Percentiles rank a stretch among this genome's conserved stretches.
phyloP scores from a whole-genome alignment of 1,284 basidiomycete species.

The Ustilago nuda region DNA sequence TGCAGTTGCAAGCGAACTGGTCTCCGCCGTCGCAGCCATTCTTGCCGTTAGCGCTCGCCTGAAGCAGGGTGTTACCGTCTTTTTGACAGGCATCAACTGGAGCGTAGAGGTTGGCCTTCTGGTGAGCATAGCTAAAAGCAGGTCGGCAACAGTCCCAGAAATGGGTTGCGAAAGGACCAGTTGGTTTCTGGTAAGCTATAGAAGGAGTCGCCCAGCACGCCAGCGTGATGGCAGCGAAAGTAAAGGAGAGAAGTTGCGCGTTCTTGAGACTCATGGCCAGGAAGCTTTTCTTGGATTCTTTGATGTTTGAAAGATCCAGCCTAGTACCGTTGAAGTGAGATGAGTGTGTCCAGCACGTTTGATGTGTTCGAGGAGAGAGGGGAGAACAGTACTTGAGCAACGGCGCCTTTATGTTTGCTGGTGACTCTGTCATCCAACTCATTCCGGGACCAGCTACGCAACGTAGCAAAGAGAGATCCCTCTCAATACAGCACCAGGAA shows the following conservation, averaged over 20 bases:
- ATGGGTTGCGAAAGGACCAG: conserved; percentile 28
- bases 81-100: conserved; percentile 33
- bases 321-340: not conserved
- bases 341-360: not conserved
- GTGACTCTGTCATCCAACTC: not conserved
- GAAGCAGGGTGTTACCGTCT: conserved; percentile 33
- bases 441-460: not conserved
- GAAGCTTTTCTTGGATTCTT: not conserved
- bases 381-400: not conserved
- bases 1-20: conserved; percentile 31
- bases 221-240: conserved; percentile 19
- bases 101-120: conserved; percentile 1
- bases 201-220: conserved; percentile 9
- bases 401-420: not conserved
- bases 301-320: not conserved
- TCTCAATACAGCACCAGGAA: not conserved
- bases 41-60: not conserved
- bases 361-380: not conserved
- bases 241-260: not conserved
- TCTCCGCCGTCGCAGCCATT: conserved; percentile 36
- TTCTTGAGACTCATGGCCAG: conserved; percentile 8
- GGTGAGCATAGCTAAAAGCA: conserved; percentile 8
- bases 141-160: conserved; percentile 39
- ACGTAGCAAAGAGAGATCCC: not conserved
- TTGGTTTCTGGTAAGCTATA: conserved; percentile 4